Conservation (phyloP, 495 filamentous ascomycete species). For the Trichocladium antarcticum region DNA sequence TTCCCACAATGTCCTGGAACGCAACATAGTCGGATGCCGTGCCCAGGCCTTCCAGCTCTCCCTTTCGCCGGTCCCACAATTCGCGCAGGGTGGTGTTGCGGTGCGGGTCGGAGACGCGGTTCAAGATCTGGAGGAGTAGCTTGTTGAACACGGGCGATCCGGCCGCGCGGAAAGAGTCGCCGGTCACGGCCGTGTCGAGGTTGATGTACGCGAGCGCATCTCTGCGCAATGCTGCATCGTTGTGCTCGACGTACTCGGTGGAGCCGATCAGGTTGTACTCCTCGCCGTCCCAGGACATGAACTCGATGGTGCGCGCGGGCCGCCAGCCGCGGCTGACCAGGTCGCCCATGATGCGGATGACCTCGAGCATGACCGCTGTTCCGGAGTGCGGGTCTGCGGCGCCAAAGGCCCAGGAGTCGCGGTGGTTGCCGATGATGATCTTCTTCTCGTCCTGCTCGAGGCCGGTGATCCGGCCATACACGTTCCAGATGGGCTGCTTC, state of each 20-base stretch:
- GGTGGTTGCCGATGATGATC: conserved; percentile 86
- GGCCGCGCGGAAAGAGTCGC: conserved; percentile 59
- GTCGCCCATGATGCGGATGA: conserved; percentile 71
- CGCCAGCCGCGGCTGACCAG: conserved; percentile 69
- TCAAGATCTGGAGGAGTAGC: conserved; percentile 58
- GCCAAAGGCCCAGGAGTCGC: conserved; percentile 87
- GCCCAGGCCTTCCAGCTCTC: conserved; percentile 58
- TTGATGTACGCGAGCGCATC: conserved; percentile 83
- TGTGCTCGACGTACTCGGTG: conserved; percentile 91
- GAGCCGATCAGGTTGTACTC: conserved; percentile 92
- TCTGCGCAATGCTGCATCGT: conserved; percentile 61
- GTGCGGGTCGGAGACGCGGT: conserved; percentile 59
- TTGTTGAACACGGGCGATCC: conserved; percentile 69
- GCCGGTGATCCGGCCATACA: conserved; percentile 71
- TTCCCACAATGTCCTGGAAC: conserved; percentile 90
- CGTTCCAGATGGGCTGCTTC: conserved; percentile 79
- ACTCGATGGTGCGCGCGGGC: conserved; percentile 85
- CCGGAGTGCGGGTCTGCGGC: conserved; percentile 77
- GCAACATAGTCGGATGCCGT: conserved; percentile 81
- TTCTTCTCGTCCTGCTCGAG: conserved; percentile 72
- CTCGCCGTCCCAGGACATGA: conserved; percentile 88
- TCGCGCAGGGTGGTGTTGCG: conserved; percentile 61
- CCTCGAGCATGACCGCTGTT: conserved; percentile 81
- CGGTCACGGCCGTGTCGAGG: conserved; percentile 74
- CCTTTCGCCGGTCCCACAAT: conserved; percentile 60